These are phyloP conservation scores for Mycena chlorophos DNA, from an alignment of 768 basidiomycete genomes.

Conservation along the genomic window DNA sequence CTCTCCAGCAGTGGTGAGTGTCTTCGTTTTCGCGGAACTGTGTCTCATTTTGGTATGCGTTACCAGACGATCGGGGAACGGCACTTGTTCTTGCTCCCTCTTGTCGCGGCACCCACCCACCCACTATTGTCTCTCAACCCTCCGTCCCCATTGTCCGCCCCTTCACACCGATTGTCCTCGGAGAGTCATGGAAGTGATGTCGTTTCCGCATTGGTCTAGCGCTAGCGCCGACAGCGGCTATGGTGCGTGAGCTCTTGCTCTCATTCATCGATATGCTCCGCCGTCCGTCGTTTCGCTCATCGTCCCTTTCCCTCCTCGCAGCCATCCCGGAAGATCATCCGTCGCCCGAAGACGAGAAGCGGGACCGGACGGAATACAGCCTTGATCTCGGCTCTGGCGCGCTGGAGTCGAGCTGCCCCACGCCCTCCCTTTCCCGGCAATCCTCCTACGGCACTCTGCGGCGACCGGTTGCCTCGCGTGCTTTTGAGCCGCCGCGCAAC, in stretches of 20 bases:
- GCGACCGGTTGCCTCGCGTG: too few relatives aligned
- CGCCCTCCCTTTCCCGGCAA: not conserved
- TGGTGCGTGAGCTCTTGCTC: not conserved
- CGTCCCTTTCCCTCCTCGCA: not conserved
- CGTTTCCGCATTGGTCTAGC: not conserved
- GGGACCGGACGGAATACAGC: constrained; percentile 4
- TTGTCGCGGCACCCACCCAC: too few relatives aligned
- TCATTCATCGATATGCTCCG: not conserved
- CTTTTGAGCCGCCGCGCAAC: not conserved
- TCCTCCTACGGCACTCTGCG: not conserved
- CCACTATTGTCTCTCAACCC: not conserved
- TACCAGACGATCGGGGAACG: too few relatives aligned
- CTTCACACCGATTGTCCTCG: not conserved
- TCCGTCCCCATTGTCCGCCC: not conserved
- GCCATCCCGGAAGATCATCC: not conserved
- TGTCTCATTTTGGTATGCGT: too few relatives aligned
- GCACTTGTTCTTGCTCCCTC: too few relatives aligned
- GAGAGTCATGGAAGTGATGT: too few relatives aligned
- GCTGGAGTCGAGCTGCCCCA: not conserved
- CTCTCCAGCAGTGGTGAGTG: too few relatives aligned
- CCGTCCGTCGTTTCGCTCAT: not conserved
- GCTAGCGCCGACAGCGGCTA: not conserved
- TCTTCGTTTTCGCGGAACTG: too few relatives aligned
- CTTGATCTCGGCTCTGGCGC: not conserved
- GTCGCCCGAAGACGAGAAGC: not conserved